A percentile compares a stretch with the other conserved stretches of the same genome.
Conservation (phyloP, 805 yeast species). For the Candida jianshihensis region DNA sequence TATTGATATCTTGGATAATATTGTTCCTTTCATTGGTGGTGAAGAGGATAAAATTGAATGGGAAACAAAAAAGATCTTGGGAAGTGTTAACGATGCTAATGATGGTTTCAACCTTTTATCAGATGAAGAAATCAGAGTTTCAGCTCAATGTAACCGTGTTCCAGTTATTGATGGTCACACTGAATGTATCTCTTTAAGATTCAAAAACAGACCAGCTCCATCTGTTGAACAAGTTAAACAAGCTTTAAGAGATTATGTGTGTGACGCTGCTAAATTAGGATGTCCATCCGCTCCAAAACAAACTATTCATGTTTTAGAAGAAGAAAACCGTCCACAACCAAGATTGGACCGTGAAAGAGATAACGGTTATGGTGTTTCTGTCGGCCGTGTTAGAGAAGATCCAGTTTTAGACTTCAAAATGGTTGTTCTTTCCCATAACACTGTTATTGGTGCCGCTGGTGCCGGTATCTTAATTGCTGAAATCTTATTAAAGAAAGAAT, state of each 20-base stretch:
- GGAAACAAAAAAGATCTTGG: slow-evolving; percentile 95
- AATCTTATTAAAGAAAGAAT: slow-evolving; percentile 66
- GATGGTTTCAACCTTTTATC: slow-evolving; percentile 50
- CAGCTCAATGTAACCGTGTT: slow-evolving; percentile 96
- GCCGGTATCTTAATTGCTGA: slow-evolving; percentile 96
- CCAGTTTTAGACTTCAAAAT: slow-evolving; percentile 90
- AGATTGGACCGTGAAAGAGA: slow-evolving; percentile 95
- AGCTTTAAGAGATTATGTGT: slow-evolving; percentile 61
- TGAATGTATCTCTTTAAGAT: slow-evolving; percentile 83
- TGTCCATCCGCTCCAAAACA: slow-evolving; percentile 93
- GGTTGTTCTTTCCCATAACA: slow-evolving; percentile 96
- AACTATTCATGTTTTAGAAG: slow-evolving; percentile 87
- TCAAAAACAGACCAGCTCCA: slow-evolving; percentile 79
- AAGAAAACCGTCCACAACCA: slow-evolving; percentile 94
- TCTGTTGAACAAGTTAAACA: slow-evolving; percentile 72
- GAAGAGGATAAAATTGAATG: slow-evolving; percentile 98
- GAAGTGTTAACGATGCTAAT: slow-evolving; percentile 45
- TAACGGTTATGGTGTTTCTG: slow-evolving; percentile 87
- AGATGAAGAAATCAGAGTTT: slow-evolving; percentile 70
- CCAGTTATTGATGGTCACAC: slow-evolving; percentile 98
- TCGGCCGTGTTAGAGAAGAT: slow-evolving; percentile 91
- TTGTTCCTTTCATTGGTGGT: slow-evolving; percentile 91
- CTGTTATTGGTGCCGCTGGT: slow-evolving; percentile 98
- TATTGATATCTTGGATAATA: slow-evolving; percentile 89
- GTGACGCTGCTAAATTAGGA: slow-evolving; percentile 74